Evolutionary conservation across 108 stramenopile species (phyloP), one percentile per base, ranked within the genome.

Genomic region (Pseudonitzschia multiseries): DNA sequence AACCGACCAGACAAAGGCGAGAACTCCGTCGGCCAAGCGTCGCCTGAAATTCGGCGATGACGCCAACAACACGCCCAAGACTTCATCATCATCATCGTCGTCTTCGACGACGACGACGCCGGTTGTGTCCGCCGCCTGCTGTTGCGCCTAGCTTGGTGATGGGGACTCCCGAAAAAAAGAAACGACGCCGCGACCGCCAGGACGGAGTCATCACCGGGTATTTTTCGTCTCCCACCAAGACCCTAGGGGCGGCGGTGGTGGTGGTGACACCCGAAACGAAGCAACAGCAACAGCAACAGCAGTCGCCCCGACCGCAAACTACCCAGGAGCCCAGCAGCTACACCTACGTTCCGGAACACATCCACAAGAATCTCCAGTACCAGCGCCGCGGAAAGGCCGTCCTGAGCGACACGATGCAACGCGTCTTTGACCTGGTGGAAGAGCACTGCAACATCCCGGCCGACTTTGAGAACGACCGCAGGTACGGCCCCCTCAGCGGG

Each of bases 401-500:
- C 14, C 68, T 89, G 28, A 41, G 68, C 46, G 24, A 53, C 22
- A 73, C 48, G 9, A 70, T 72, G 50, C 27, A 80, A 29, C 64
- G 66, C 44, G 82, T 76, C 0, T 92, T 87, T 66, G 72, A 72
- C 13, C 81, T 90, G 60, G 72, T 93, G 22, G 56, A 77, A n/a
- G 57, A 85, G 60, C 53, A 83, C 65, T 91, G 84, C 70, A 26
- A 63, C 8, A 77, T 91, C 66, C 92, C 92, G 6, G 33, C 43
- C 0, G 70, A 87, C 59, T 84, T 90, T 52, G 89, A 91, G 68
- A 42, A 63, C 27, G 76, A 84, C 70, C 76, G 79, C 20, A 69
- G 56, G 46, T 86, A 74, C 65, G 92, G 92, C 13, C 89, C 89
- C 2, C 68, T 80, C 59, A 81, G 81, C 48, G 92, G 92, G 26